Percentiles rank a stretch among this genome's conserved stretches.
These are phyloP conservation scores for Colletotrichum sp. DNA, from an alignment of 2,329 filamentous ascomycete species.

Conservation along the genomic window DNA sequence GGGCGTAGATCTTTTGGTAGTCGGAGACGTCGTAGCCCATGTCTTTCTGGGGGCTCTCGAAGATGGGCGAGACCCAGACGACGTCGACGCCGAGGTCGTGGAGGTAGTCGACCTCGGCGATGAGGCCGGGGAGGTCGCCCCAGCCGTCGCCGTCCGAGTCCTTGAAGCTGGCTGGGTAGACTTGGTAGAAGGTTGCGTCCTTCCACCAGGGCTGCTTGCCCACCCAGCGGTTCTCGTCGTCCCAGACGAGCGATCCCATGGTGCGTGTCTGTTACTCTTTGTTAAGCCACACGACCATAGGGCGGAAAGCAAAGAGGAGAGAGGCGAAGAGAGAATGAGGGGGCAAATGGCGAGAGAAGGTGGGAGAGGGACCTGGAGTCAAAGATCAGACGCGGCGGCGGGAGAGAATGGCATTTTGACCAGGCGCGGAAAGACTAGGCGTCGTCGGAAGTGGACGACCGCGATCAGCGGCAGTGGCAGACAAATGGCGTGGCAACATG, in stretches of 20 bases:
- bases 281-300: background rate
- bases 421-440: background rate
- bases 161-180: constrained; percentile 65
- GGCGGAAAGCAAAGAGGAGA: background rate
- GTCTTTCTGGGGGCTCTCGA: constrained; percentile 65
- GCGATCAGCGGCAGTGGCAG: constrained; percentile 3
- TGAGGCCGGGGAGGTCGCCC: constrained; percentile 70
- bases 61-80: constrained; percentile 63
- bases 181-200: constrained; percentile 52
- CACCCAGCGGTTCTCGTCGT: constrained; percentile 32
- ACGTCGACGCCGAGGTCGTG: constrained; percentile 65
- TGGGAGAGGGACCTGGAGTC: background rate
- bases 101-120: constrained; percentile 69
- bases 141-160: constrained; percentile 66
- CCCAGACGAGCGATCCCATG: constrained; percentile 39
- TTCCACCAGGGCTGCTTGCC: constrained; percentile 51
- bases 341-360: background rate
- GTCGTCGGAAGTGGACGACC: background rate
- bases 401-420: constrained; percentile 12
- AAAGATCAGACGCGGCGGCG: background rate
- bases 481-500: constrained; percentile 7
- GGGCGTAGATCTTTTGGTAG: constrained; percentile 69
- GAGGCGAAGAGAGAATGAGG: background rate
- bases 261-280: background rate
- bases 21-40: constrained; percentile 79